Percentiles rank a stretch among this genome's conserved stretches.
Evolutionary conservation across 73 alveolate genomes (phyloP).

Genomic region (Blepharisma japonicum): DNA sequence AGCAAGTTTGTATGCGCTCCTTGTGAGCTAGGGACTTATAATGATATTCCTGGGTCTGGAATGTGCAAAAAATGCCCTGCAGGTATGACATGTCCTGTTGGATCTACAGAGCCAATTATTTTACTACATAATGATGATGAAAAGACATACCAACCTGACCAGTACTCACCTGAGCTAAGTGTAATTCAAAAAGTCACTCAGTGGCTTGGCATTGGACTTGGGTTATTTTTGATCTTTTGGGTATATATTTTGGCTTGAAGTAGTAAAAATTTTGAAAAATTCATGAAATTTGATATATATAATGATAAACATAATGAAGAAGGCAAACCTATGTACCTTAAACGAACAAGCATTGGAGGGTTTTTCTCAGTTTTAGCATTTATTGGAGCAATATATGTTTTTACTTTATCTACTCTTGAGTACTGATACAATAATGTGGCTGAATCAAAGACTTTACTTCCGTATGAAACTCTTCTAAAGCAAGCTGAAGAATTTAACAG

Average conservation of each 20-base stretch:
- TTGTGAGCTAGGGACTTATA: background rate
- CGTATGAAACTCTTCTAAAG: background rate
- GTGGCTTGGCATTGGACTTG: background rate
- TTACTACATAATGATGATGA: background rate
- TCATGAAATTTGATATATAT: conserved; percentile 9
- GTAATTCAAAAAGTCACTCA: background rate
- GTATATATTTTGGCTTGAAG: background rate
- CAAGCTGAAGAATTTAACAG: background rate
- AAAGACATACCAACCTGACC: background rate
- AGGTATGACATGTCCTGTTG: background rate
- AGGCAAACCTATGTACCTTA: background rate
- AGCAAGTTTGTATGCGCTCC: background rate
- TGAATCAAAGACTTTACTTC: background rate
- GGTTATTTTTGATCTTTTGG: background rate
- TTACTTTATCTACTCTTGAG: background rate
- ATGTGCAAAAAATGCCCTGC: background rate
- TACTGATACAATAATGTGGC: background rate
- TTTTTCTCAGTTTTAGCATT: background rate
- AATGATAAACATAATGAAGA: background rate
- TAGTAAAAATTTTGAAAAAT: background rate
- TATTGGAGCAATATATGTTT: background rate
- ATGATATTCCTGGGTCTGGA: background rate
- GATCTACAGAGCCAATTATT: background rate
- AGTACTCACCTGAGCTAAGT: background rate
- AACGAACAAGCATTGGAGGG: conserved; percentile 1